Evolutionary conservation across 257 asterid species (phyloP).

Genomic region (Apocynum venetum): DNA sequence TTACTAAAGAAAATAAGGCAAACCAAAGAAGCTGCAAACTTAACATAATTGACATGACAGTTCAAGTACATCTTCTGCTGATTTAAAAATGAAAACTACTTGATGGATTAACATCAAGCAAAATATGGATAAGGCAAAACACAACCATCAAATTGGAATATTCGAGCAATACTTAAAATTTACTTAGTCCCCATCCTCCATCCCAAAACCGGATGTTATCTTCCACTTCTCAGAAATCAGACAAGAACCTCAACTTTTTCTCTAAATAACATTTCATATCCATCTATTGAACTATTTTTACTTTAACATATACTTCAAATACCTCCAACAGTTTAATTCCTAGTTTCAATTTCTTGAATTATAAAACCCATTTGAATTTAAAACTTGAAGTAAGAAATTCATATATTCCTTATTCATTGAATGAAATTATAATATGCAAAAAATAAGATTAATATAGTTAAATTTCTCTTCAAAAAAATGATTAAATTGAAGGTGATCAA

Average conservation of each 20-base stretch:
- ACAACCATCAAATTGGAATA: background rate
- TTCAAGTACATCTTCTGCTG: background rate
- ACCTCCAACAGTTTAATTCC: background rate
- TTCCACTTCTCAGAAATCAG: background rate
- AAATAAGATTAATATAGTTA: background rate
- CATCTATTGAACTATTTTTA: background rate
- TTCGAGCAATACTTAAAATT: too few relatives aligned
- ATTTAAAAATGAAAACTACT: background rate
- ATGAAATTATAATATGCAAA: background rate
- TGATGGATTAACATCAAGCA: background rate
- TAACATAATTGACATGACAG: background rate
- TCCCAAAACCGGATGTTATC: background rate
- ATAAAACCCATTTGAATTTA: background rate
- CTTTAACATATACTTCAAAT: background rate
- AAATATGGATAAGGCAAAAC: background rate
- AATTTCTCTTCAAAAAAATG: background rate
- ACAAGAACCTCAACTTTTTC: background rate
- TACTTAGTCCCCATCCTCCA: background rate
- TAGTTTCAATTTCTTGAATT: background rate
- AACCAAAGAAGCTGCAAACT: background rate
- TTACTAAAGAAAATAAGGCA: background rate
- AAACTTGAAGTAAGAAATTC: background rate
- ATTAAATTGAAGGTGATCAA: background rate
- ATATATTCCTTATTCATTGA: background rate
- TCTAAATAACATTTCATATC: background rate